Conservation (phyloP, 163 green algal species). For the Scenedesmus sp. region DNA sequence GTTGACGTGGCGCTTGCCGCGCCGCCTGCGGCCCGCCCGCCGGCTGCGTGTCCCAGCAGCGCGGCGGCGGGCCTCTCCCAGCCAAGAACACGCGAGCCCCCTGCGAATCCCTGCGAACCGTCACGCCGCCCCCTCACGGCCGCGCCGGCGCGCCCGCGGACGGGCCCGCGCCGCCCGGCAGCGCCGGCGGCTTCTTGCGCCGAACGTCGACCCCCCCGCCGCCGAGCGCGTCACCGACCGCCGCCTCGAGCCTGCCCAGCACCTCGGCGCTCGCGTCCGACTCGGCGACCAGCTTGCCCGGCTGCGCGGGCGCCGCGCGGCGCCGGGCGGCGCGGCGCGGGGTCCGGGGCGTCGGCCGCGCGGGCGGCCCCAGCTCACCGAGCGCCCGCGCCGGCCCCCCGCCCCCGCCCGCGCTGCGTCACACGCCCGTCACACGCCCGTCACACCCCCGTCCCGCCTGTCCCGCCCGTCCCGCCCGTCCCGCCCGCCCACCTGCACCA, state of each 20-base stretch:
- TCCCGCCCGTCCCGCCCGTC: not conserved
- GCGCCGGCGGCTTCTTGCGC: too few relatives aligned
- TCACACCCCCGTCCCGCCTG: not conserved
- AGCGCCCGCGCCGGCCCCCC: too few relatives aligned
- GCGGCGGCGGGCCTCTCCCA: not conserved
- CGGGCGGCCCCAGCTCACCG: not conserved
- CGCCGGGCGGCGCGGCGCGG: too few relatives aligned
- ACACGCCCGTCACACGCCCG: too few relatives aligned
- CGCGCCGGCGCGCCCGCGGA: not conserved
- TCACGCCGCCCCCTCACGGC: too few relatives aligned
- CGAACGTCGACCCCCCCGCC: not conserved
- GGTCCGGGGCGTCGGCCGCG: not conserved
- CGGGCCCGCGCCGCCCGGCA: not conserved
- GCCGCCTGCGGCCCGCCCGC: not conserved
- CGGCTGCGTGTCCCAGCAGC: not conserved
- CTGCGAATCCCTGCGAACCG: not conserved
- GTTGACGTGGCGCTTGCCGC: not conserved
- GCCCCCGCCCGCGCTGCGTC: too few relatives aligned
- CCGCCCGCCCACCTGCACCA: not conserved
- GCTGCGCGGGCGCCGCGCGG: not conserved
- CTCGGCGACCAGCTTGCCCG: slow-evolving; percentile 20
- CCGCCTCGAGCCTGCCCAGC: slow-evolving; percentile 8
- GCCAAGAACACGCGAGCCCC: slow-evolving; percentile 20
- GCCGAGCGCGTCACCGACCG: not conserved
- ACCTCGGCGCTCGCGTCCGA: slow-evolving; percentile 12